Base-by-base conservation (phyloP, 768 basidiomycete species). In the Lactarius tabidus region DNA sequence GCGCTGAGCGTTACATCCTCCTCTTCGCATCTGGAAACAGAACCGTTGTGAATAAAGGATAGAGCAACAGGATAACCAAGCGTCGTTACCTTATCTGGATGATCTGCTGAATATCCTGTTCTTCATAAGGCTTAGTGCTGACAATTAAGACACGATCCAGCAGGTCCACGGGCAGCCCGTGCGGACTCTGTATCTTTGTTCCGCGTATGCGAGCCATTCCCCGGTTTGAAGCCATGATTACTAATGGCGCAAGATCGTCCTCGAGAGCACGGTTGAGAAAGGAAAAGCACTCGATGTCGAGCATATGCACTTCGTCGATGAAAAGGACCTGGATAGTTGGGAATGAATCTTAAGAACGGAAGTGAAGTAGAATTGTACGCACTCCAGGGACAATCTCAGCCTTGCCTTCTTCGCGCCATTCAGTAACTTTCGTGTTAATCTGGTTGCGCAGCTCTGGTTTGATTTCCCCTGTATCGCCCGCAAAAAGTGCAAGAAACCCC, bases 231-330 rank as follows among this genome's bases (percentile, higher is more conserved):
- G 96, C 96, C 96, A 99, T 98, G 71, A 99, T 94, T 41, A 99
- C 96, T 60, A 98, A 79, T 1, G 96, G 96, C 1, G 96, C 88
- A 1, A 98, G 82, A 67, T 96, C 95, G 66, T 88, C 88, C 74
- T 99, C 96, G 56, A 99, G 81, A 2, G 96, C 96, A 38, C 96
- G 87, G 75, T 99, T 99, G 65, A 99, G 81, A 83, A 95, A 99
- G 8, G 95, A 97, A 81, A 98, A 98, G 74, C 96, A 98, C 75
- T 98, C 96, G 67, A 99, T 98, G 75, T 99, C 96, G 69, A 99
- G 87, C 96, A 99, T 99, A 81, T 98, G 96, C 15, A 98, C 96
- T 78, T 98, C 96, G 77, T 98, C 96, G 71, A 98, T 97, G 80
- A 98, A 98, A 15, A 97, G 81, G n/a, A 97, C 93, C 93, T 95